Percentiles rank a stretch among this genome's conserved stretches.
Evolutionary conservation across 2,329 filamentous ascomycete species (phyloP).

Genomic region (Fusarium nematophilum): DNA sequence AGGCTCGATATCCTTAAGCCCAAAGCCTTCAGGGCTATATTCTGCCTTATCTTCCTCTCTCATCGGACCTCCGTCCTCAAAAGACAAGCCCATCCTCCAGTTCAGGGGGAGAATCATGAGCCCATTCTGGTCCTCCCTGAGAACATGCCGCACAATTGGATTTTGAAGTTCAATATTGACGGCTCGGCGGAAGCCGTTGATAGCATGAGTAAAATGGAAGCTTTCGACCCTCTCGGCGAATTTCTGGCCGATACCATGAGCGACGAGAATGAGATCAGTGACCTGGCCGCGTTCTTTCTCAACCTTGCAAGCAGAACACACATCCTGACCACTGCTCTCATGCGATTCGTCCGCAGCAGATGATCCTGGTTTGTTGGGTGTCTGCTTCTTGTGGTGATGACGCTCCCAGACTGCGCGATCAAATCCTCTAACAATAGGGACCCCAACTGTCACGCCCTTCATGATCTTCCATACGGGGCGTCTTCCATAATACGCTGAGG

Average conservation of each 20-base stretch:
- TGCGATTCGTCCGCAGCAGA: slow-evolving; percentile 45
- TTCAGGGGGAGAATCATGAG: slow-evolving; percentile 96
- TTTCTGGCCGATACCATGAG: slow-evolving; percentile 97
- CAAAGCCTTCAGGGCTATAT: slow-evolving; percentile 69
- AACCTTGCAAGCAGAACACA: slow-evolving; percentile 70
- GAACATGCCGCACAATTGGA: slow-evolving; percentile 77
- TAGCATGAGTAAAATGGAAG: slow-evolving; percentile 96
- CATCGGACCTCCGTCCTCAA: slow-evolving; percentile 80
- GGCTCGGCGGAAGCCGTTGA: slow-evolving; percentile 88
- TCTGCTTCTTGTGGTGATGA: slow-evolving; percentile 65
- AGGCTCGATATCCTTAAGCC: slow-evolving; percentile 90
- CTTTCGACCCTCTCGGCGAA: slow-evolving; percentile 94
- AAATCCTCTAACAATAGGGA: slow-evolving; percentile 91
- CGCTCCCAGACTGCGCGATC: slow-evolving; percentile 81
- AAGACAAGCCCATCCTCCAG: slow-evolving; percentile 88
- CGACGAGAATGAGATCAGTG: slow-evolving; percentile 88
- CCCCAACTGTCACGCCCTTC: slow-evolving; percentile 83
- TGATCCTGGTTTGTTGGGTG: slow-evolving; percentile 43
- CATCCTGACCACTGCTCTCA: slow-evolving; percentile 42
- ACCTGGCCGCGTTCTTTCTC: slow-evolving; percentile 75
- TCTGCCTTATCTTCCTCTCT: slow-evolving; percentile 63
- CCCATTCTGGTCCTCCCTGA: slow-evolving; percentile 83
- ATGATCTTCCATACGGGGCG: slow-evolving; percentile 85
- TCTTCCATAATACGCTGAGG: slow-evolving; percentile 86
- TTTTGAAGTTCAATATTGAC: slow-evolving; percentile 86